Evolutionary conservation across 805 yeast genomes (phyloP).

Genomic region (Nakazawaea peltata): DNA sequence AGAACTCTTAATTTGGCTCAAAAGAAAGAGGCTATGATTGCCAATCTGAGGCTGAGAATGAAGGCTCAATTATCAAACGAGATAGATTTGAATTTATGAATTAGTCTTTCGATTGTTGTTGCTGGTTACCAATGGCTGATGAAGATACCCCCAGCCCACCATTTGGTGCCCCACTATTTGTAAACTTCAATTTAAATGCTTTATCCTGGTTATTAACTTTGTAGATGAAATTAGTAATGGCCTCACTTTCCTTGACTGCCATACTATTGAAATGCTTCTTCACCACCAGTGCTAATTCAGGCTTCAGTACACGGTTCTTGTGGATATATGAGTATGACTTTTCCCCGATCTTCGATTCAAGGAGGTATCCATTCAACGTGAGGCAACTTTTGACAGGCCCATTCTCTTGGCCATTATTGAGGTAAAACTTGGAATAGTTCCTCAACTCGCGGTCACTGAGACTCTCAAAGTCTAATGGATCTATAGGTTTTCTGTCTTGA

Average conservation of each 20-base stretch:
- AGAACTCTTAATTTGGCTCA: constrained; percentile 35
- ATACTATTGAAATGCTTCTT: constrained; percentile 58
- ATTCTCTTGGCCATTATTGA: constrained; percentile 14
- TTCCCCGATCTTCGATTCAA: constrained; percentile 68
- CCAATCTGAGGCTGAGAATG: constrained; percentile 55
- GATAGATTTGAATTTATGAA: too few species aligned
- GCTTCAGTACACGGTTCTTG: constrained; percentile 43
- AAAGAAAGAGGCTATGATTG: constrained; percentile 50
- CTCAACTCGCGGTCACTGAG: constrained; percentile 60
- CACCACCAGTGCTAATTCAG: constrained; percentile 50
- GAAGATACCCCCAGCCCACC: neutral
- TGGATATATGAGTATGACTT: constrained; percentile 42
- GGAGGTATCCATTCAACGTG: constrained; percentile 60
- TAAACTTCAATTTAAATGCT: constrained; percentile 30
- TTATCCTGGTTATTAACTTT: constrained; percentile 62
- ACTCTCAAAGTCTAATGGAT: constrained; percentile 63
- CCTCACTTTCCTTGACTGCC: constrained; percentile 72
- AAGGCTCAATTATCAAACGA: constrained; percentile 9
- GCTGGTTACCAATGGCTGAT: too few species aligned
- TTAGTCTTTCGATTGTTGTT: too few species aligned
- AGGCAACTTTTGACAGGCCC: constrained; percentile 42
- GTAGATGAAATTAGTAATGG: constrained; percentile 82
- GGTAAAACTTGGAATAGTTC: constrained; percentile 51
- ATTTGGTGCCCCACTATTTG: constrained; percentile 11
- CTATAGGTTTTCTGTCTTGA: constrained; percentile 36